Base-by-base conservation (phyloP, 2,329 filamentous ascomycete genomes). In the Drechslerella dactyloides region DNA sequence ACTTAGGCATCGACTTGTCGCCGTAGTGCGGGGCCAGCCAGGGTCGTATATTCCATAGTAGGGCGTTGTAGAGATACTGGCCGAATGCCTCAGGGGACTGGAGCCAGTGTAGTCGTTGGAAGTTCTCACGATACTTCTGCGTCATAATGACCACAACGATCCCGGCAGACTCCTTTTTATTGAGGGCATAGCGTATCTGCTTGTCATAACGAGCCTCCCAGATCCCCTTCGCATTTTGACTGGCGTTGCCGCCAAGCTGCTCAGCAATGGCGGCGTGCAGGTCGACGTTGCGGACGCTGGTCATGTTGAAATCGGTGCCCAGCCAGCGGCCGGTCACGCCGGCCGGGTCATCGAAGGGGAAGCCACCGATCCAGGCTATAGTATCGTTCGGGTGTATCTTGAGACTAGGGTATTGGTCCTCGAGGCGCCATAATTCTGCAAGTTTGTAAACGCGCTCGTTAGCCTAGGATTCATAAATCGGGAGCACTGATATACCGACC, bases 21-120 rank as follows among this genome's bases (percentile, higher is more conserved):
- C 63, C 42, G 15, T 69, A 54, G 33, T 63, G 53, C n/a, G 65
- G 65, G n/a, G 58, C 52, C 1, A 69, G 24, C 65, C 65, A 69
- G 3, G 65, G 65, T 17, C 58, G 8, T n/a, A 62, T 11, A 19
- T 58, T 58, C 64, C 65, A 69, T 10, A 69, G 44, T 15, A 69
- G 19, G 5, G 58, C 33, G 17, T 69, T 69, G 27, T 69, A 63
- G 10, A 63, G 33, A 30, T 69, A 69, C 19, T 62, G 44, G 19
- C 46, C 33, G n/a, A 69, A 69, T 1, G 11, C 37, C 3, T 46
- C 52, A 0, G 58, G 53, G 0, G 44, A 15, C 46, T 61, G 46
- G 11, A 69, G 42, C 65, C 65, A 69, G 37, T 69, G 58, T 8
- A 69, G 19, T 7, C 56, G 5, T 7, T n/a, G 1, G n/a, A 57